phyloP scores from a whole-genome alignment of 257 asterid genomes.

The Dorcoceras hygrometricum region DNA sequence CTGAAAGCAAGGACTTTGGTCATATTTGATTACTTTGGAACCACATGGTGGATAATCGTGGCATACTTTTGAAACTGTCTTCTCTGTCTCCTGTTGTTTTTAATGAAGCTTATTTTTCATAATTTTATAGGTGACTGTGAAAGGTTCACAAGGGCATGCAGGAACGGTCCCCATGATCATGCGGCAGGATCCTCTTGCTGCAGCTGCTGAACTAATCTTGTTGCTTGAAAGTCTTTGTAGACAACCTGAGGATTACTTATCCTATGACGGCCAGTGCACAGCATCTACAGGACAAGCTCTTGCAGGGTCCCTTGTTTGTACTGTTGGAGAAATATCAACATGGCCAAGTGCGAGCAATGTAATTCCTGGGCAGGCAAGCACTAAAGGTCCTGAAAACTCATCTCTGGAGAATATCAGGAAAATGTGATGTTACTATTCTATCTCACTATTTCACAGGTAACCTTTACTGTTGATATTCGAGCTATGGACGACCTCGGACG shows the following conservation, averaged over 20 bases:
- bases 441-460: constrained; percentile 45
- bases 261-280: constrained; percentile 68
- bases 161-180: constrained; percentile 97
- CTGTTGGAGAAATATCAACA: constrained; percentile 95
- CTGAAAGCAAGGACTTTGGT: neutral
- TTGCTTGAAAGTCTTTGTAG: constrained; percentile 83
- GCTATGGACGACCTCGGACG: constrained; percentile 90
- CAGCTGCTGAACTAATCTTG: constrained; percentile 88
- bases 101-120: neutral
- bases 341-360: constrained; percentile 99
- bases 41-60: neutral
- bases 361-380: constrained; percentile 97
- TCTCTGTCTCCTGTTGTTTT: neutral
- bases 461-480: constrained; percentile 86
- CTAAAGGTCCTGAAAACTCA: constrained; percentile 4
- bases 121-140: constrained; percentile 68
- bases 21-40: too few species aligned
- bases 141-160: constrained; percentile 98
- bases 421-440: neutral
- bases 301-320: constrained; percentile 89
- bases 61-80: neutral
- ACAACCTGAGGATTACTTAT: constrained; percentile 72
- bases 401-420: neutral
- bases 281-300: constrained; percentile 64
- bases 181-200: constrained; percentile 97